Evolutionary conservation across 495 filamentous ascomycete species (phyloP).

Genomic region (Penicillium manginii): DNA sequence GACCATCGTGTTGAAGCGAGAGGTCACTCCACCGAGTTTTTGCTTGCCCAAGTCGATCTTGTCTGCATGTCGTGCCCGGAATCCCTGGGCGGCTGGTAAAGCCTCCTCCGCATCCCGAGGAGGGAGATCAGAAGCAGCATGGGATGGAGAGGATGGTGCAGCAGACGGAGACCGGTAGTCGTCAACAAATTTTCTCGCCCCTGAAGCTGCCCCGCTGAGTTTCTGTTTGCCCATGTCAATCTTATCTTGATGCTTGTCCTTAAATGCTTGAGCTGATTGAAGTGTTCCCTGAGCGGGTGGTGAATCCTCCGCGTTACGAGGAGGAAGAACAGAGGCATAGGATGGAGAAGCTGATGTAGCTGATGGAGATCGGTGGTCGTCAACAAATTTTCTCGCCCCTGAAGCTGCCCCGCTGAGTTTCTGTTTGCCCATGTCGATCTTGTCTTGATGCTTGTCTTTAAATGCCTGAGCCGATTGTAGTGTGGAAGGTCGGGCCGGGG

Average conservation of each 20-base stretch:
- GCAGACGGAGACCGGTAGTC: constrained; percentile 29
- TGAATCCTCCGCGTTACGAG: no score
- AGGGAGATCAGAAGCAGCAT: constrained; percentile 5
- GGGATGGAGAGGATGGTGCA: constrained; percentile 7
- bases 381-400: constrained; percentile 41
- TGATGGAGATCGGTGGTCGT: constrained; percentile 33
- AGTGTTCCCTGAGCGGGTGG: not conserved
- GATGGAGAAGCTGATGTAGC: no score
- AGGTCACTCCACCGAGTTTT: constrained; percentile 54
- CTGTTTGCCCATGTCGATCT: constrained; percentile 67
- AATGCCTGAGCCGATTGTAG: constrained; percentile 43
- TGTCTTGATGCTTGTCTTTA: constrained; percentile 61
- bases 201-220: constrained; percentile 52
- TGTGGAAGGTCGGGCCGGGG: constrained; percentile 53
- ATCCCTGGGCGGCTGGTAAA: constrained; percentile 44
- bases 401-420: constrained; percentile 55
- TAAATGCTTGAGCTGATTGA: constrained; percentile 47
- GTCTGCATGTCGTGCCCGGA: constrained; percentile 40
- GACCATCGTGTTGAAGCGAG: constrained; percentile 38
- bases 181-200: constrained; percentile 41
- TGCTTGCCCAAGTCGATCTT: constrained; percentile 69
- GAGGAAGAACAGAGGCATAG: no score
- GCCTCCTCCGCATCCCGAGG: constrained; percentile 4
- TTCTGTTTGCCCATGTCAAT: constrained; percentile 66
- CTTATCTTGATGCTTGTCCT: constrained; percentile 62